Percentiles rank a stretch among this genome's conserved stretches.
Evolutionary conservation across 2,329 filamentous ascomycete genomes (phyloP).

Genomic region (Penicillium capsulatum): DNA sequence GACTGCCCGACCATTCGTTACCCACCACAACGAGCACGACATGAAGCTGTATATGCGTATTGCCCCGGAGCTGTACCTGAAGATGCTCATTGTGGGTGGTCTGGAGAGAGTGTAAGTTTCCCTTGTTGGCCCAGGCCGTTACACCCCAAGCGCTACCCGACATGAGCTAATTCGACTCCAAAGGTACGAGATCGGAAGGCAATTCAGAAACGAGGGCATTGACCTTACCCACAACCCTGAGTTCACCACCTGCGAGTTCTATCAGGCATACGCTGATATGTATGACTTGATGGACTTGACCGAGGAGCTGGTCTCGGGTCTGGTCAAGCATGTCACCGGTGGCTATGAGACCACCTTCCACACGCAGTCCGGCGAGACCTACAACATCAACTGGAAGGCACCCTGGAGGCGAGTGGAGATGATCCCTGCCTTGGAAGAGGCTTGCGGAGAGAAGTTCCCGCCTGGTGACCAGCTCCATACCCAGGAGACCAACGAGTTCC

Average conservation of each 20-base stretch:
- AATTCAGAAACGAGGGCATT: conserved; percentile 91
- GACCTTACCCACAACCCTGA: conserved; percentile 96
- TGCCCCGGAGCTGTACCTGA: conserved; percentile 92
- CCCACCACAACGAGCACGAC: conserved; percentile 92
- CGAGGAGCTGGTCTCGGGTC: conserved; percentile 83
- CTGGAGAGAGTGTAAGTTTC: conserved; percentile 74
- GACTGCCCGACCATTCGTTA: conserved; percentile 90
- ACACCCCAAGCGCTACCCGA: not conserved
- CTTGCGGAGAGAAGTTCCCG: conserved; percentile 89
- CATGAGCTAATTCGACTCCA: not conserved
- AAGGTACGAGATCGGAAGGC: conserved; percentile 76
- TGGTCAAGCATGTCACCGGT: conserved; percentile 86
- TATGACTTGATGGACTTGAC: conserved; percentile 88
- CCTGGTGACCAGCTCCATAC: conserved; percentile 86
- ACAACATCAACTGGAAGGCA: conserved; percentile 91
- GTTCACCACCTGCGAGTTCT: conserved; percentile 97
- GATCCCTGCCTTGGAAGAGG: conserved; percentile 88
- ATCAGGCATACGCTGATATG: conserved; percentile 87
- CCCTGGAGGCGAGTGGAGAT: conserved; percentile 94
- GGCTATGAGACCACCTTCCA: conserved; percentile 80
- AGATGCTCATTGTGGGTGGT: conserved; percentile 92
- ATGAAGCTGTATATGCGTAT: conserved; percentile 94
- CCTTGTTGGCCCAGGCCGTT: too few species aligned
- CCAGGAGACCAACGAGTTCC: conserved; percentile 80
- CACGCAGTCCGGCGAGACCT: conserved; percentile 78